Evolutionary conservation across 768 basidiomycete species (phyloP).

Genomic region (Phanerodontia chrysosporium): DNA sequence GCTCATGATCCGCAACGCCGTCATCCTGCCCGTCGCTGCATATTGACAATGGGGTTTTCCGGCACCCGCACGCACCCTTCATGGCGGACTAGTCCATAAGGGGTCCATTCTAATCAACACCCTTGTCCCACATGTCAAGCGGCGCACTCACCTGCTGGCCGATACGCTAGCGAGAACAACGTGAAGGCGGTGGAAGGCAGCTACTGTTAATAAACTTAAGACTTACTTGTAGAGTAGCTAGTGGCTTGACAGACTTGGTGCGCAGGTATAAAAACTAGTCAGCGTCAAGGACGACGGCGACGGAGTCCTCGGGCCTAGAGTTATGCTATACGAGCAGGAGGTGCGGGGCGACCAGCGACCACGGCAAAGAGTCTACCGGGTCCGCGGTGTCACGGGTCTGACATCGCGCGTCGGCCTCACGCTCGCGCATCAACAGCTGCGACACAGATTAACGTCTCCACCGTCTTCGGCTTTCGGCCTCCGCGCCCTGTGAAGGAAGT

Average conservation of each 20-base stretch:
- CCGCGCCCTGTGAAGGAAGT: conserved; percentile 5
- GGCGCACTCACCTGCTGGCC: neutral
- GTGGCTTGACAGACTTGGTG: no score
- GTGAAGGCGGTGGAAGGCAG: conserved; percentile 8
- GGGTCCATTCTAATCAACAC: neutral
- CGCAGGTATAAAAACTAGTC: no score
- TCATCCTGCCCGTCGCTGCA: neutral
- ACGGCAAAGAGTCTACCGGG: no score
- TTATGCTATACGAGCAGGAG: no score
- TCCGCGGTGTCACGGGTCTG: no score
- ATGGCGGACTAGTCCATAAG: neutral
- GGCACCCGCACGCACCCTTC: conserved; percentile 7
- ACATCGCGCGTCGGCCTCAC: no score
- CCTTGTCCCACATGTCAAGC: neutral
- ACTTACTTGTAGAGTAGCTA: no score
- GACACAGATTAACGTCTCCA: conserved; percentile 7
- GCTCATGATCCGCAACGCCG: neutral
- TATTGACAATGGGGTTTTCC: neutral
- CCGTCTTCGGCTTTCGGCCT: conserved; percentile 7
- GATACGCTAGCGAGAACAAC: neutral
- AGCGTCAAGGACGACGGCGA: no score
- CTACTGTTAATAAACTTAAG: no score
- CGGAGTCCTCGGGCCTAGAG: no score
- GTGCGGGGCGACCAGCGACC: no score
- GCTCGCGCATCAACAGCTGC: no score